phyloP scores from a whole-genome alignment of 164 flowering plant genomes.

The Saururus chinensis region DNA sequence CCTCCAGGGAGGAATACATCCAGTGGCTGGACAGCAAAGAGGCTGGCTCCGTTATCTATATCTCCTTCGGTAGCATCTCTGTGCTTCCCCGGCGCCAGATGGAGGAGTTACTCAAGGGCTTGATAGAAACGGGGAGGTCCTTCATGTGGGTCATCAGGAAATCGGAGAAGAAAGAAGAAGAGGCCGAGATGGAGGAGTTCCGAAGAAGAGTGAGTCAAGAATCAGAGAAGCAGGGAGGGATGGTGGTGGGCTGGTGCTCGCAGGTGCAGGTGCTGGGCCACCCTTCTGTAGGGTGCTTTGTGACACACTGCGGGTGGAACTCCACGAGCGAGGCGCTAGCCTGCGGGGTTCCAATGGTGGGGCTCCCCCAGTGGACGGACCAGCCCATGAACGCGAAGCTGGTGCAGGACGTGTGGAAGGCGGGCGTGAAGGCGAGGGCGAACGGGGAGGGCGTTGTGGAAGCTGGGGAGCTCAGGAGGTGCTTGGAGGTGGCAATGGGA shows the following conservation, averaged over 20 bases:
- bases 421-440: slow-evolving; percentile 29
- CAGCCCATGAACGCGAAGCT: slow-evolving; percentile 53
- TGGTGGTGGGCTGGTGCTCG: slow-evolving; percentile 38
- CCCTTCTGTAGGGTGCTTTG: slow-evolving; percentile 39
- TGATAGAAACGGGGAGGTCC: slow-evolving; percentile 12
- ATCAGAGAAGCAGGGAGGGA: slow-evolving; percentile 10
- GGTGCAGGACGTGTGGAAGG: slow-evolving; percentile 44
- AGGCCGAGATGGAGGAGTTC: not conserved
- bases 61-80: slow-evolving; percentile 28
- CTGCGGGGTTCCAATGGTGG: slow-evolving; percentile 48
- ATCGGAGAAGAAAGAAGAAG: not conserved
- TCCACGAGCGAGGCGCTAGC: slow-evolving; percentile 43
- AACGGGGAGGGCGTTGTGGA: slow-evolving; percentile 26
- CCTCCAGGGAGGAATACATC: slow-evolving; percentile 5
- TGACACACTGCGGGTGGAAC: slow-evolving; percentile 77
- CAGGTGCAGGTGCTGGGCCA: slow-evolving; percentile 47
- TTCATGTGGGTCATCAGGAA: slow-evolving; percentile 34
- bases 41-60: slow-evolving; percentile 27
- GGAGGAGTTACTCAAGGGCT: slow-evolving; percentile 18
- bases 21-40: slow-evolving; percentile 24
- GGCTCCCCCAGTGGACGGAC: slow-evolving; percentile 42
- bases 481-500: slow-evolving; percentile 45
- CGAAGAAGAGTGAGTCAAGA: slow-evolving; percentile 7
- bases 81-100: slow-evolving; percentile 14
- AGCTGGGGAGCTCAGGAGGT: slow-evolving; percentile 33